phyloP scores from a whole-genome alignment of 2,329 filamentous ascomycete species.

The Alternaria novae-zelandiae region DNA sequence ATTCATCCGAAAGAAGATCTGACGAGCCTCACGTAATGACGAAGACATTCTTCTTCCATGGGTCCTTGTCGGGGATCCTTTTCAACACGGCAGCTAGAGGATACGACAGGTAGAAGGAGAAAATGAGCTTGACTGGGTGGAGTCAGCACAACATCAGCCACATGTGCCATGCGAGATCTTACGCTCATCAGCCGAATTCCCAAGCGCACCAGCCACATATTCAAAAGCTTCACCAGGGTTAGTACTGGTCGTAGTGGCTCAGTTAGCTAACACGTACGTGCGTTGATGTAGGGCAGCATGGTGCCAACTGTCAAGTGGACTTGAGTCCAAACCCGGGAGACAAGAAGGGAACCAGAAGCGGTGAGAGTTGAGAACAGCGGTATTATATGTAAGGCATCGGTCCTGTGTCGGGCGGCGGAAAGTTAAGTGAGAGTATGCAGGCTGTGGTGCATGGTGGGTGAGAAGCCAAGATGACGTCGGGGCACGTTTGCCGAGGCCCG shows the following conservation, averaged over 20 bases:
- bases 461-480: constrained; percentile 17
- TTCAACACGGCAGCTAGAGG: constrained; percentile 89
- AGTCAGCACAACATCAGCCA: constrained; percentile 12
- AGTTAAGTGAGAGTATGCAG: neutral
- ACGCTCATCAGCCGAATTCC: constrained; percentile 71
- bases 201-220: constrained; percentile 63
- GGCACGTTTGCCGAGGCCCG: constrained; percentile 5
- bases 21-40: constrained; percentile 69
- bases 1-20: neutral
- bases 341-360: neutral
- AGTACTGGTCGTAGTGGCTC: neutral
- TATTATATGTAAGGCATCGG: constrained; percentile 18
- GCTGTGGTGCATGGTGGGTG: constrained; percentile 1
- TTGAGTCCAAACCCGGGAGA: neutral
- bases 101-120: constrained; percentile 89
- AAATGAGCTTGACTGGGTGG: constrained; percentile 85
- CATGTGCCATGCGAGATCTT: constrained; percentile 31
- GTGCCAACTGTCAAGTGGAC: constrained; percentile 8
- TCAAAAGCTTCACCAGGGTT: constrained; percentile 60
- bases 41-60: constrained; percentile 86
- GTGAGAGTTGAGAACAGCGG: neutral
- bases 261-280: constrained; percentile 54
- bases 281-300: constrained; percentile 71
- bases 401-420: constrained; percentile 18
- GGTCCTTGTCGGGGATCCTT: constrained; percentile 83